Conservation (phyloP, 176 grass and related monocot genomes). For the sorghum (Sorghum bicolor) region DNA sequence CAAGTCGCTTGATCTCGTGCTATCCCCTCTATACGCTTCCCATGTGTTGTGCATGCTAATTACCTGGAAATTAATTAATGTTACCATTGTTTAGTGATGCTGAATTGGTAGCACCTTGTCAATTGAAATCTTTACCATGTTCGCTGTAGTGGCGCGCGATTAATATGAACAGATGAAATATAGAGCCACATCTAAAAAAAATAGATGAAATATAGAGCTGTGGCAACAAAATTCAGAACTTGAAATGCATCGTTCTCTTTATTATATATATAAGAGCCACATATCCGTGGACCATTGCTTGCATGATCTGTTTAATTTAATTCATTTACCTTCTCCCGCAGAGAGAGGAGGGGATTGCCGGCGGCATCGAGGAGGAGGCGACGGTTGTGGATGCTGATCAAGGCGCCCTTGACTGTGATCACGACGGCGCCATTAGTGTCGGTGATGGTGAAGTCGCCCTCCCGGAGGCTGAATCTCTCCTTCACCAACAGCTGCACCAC, state of each 20-base stretch:
- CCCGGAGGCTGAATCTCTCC: conserved; percentile 20
- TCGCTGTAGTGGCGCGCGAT: neutral
- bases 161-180: neutral
- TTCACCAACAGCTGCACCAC: conserved; percentile 39
- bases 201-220: neutral
- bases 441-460: conserved; percentile 43
- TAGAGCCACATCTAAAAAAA: neutral
- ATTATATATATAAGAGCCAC: too few species aligned
- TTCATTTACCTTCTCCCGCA: conserved; percentile 35
- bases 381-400: conserved; percentile 32
- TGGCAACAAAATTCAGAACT: too few species aligned
- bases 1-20: conserved; percentile 14
- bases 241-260: too few species aligned
- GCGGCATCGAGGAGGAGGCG: conserved; percentile 31
- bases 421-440: conserved; percentile 42
- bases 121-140: neutral
- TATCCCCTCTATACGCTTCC: conserved; percentile 49
- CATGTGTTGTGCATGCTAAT: conserved; percentile 45
- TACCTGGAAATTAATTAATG: conserved; percentile 28
- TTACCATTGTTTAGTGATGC: neutral
- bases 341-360: conserved; percentile 41
- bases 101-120: too few species aligned
- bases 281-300: too few species aligned
- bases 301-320: neutral
- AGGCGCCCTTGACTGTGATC: conserved; percentile 31